Evolutionary conservation across 305 asterid genomes (phyloP), one percentile per base, ranked within the genome.

Genomic region (Fraxinus albicans): DNA sequence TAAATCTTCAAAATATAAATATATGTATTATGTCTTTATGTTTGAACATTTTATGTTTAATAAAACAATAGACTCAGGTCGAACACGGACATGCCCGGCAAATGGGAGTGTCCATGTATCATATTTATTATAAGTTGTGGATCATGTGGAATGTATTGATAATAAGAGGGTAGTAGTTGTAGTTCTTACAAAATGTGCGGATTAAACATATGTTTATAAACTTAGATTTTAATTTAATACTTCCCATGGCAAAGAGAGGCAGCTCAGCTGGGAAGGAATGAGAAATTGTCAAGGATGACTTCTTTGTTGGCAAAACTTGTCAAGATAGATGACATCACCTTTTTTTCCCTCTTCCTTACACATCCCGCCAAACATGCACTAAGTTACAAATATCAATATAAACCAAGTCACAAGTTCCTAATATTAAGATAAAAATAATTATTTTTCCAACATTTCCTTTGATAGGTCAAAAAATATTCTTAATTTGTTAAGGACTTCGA

Each of bases 301-400:
- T 74, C 53, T 34, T 36, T 74, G 78, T 36, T 74, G 31, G 78
- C 15, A 31, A 58, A 58, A 7, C 69, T 19, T 2, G 10, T 58
- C 0, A 12, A 19, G 12, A 58, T 58, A 6, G 8, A 58, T 58
- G 69, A 58, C 29, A 58, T 2, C 12, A 58, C 12, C 29, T 58
- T 58, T 58, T 58, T 19, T 58, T 1, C 29, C 12, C 69, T 58
- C 69, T 53, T 17, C 67, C 69, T 58, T 58, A 7, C 69, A 58
- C 69, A 8, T 19, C 27, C 12, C 12, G 2, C 29, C 69, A 53
- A 53, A n/a, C 2, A 53, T 53, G 65, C 65, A 53, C 65, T 53
- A 81, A 69, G 76, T 76, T 55, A 19, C 50, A 44, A 23, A 44
- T 73, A 27, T 35, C 13, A 29, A 69, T 53, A 81, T 15, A 86